These are phyloP conservation scores for Fusarium scirpi DNA, from an alignment of 2,329 filamentous ascomycete species.

Conservation along the genomic window DNA sequence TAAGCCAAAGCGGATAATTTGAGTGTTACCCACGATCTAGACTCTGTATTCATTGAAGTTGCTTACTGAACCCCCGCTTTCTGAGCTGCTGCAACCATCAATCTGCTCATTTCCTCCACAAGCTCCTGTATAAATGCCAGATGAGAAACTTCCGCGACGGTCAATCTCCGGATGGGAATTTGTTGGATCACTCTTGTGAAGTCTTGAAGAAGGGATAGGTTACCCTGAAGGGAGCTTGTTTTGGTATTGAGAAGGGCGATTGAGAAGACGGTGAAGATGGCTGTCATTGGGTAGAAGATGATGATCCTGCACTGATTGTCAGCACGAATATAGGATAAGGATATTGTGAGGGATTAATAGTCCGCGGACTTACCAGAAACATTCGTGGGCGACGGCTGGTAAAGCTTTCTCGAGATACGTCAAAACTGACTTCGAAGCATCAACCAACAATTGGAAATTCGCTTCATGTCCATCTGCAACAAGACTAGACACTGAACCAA, in stretches of 20 bases:
- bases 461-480: not conserved
- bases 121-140: not conserved
- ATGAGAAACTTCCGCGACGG: not conserved
- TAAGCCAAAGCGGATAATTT: too few relatives aligned
- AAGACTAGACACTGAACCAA: accelerated
- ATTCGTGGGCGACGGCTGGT: not conserved
- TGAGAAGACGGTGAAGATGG: not conserved
- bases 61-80: not conserved
- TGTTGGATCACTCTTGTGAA: not conserved
- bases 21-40: too few relatives aligned
- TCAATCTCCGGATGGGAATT: slow-evolving; percentile 1
- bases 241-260: not conserved
- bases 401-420: slow-evolving; percentile 10
- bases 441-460: not conserved
- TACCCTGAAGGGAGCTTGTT: not conserved
- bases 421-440: slow-evolving; percentile 12
- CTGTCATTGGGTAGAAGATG: slow-evolving; percentile 16
- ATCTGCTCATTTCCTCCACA: not conserved
- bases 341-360: too few relatives aligned
- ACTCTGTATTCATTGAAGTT: too few relatives aligned
- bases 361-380: slow-evolving; percentile 7
- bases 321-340: too few relatives aligned
- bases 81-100: not conserved
- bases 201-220: not conserved
- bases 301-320: too few relatives aligned